These are phyloP conservation scores for Zymoseptoria tritici DNA, from an alignment of 2,329 filamentous ascomycete genomes.

Conservation along the genomic window DNA sequence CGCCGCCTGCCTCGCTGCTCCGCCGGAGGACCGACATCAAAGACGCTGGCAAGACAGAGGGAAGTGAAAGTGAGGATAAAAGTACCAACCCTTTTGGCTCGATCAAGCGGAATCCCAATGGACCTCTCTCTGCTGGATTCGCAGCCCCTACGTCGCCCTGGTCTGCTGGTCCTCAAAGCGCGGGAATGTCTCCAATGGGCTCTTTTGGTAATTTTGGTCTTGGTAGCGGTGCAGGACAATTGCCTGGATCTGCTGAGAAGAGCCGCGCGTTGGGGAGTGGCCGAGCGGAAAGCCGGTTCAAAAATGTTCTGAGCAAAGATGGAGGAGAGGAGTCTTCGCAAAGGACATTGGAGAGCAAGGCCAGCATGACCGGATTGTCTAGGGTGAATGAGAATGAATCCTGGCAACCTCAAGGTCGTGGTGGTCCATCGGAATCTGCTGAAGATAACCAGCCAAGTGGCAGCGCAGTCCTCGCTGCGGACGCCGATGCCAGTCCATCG, in stretches of 20 bases:
- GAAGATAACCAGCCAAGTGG: conserved; percentile 61
- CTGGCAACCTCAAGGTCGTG: conserved; percentile 32
- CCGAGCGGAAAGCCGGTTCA: conserved; percentile 74
- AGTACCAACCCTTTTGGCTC: conserved; percentile 41
- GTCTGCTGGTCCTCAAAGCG: conserved; percentile 49
- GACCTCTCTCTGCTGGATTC: conserved; percentile 45
- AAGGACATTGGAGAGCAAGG: conserved; percentile 46
- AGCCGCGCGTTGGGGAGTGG: conserved; percentile 58
- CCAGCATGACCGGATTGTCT: conserved; percentile 46
- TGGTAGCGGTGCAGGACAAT: conserved; percentile 33
- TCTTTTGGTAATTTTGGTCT: conserved; percentile 89
- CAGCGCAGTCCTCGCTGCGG: conserved; percentile 67
- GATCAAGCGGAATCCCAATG: conserved; percentile 51
- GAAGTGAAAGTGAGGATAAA: conserved; percentile 33
- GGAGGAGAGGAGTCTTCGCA: conserved; percentile 53
- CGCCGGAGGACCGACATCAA: conserved; percentile 57
- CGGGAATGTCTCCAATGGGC: conserved; percentile 66
- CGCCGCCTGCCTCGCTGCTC: conserved; percentile 53
- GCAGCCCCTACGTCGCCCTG: conserved; percentile 49
- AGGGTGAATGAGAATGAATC: conserved; percentile 49
- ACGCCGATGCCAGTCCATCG: conserved; percentile 59
- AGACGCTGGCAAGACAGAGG: conserved; percentile 34
- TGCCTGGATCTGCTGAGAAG: conserved; percentile 58
- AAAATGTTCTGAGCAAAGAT: conserved; percentile 75
- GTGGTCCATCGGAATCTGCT: conserved; percentile 37